Evolutionary conservation across 2,329 filamentous ascomycete genomes (phyloP), one percentile per base, ranked within the genome.

Genomic region (Pseudocercospora crystallina): DNA sequence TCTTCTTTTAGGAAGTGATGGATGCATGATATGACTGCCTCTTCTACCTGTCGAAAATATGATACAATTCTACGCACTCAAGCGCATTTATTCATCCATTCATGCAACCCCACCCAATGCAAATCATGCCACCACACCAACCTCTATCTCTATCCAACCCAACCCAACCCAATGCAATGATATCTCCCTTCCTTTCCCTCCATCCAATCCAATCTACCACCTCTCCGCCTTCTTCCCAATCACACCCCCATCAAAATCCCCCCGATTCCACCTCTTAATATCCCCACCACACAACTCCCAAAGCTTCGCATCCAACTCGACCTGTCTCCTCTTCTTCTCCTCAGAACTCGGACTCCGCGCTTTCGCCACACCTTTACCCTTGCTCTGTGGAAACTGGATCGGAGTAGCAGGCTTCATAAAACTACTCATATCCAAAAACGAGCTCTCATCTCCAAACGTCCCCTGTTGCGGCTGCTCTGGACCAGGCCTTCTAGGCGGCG

Each of bases 231-330:
- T 67, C 47, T 53, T 59, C 33, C 40, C 47, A 39, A 67, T 64
- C 11, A 53, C 49, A 37, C 56, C 51, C 1, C 58, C 64, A 14
- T 62, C 66, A 53, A 70, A 70, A 34, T 69, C 67, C 2, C 67
- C 66, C 8, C 61, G 53, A 51, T 69, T 70, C 66, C 66, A 70
- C 38, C 62, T 51, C 49, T 44, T 50, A 8, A 70, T 56, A 58
- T 69, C 64, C 11, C 51, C 41, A 34, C 65, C 65, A 46, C 66
- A 68, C 29, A 61, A 47, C 34, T 58, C 50, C 67, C 67, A 70
- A 5, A 70, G 52, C 53, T 54, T 63, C 20, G 41, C 57, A 20
- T 65, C 55, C 39, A 65, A 20, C 34, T 57, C 54, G 36, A 39
- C 56, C 29, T 49, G 46, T 31, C 50, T 50, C 42, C 29, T 45